phyloP scores from a whole-genome alignment of 257 asterid genomes.

The Rehmannia glutinosa region DNA sequence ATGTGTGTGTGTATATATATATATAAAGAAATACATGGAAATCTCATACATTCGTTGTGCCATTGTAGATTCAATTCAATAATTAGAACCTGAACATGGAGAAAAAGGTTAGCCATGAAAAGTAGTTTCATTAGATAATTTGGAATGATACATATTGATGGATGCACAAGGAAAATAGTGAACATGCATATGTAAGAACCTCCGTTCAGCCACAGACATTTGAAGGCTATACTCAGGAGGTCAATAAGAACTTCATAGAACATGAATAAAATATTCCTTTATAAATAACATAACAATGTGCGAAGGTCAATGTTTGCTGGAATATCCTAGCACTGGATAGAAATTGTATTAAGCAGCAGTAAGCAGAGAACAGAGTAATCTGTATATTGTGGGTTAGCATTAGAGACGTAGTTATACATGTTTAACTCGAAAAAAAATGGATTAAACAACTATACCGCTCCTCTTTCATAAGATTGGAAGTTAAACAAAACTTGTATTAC shows the following conservation, averaged over 20 bases:
- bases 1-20: too few species aligned
- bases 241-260: too few species aligned
- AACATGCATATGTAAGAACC: neutral
- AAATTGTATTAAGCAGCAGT: neutral
- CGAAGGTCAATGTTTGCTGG: neutral
- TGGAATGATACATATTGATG: neutral
- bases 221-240: neutral
- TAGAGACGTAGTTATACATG: neutral
- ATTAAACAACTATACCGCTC: neutral
- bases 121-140: neutral
- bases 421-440: neutral
- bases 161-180: neutral
- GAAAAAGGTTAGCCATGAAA: neutral
- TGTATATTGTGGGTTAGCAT: neutral
- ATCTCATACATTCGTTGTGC: neutral
- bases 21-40: neutral
- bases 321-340: neutral
- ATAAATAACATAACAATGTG: neutral
- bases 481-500: neutral
- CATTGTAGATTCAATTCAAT: neutral
- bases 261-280: too few species aligned
- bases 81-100: neutral
- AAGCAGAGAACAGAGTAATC: neutral
- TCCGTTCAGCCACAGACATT: neutral
- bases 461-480: neutral